phyloP scores from a whole-genome alignment of 352 stramenopile species.

The Globisporangium barbulae region DNA sequence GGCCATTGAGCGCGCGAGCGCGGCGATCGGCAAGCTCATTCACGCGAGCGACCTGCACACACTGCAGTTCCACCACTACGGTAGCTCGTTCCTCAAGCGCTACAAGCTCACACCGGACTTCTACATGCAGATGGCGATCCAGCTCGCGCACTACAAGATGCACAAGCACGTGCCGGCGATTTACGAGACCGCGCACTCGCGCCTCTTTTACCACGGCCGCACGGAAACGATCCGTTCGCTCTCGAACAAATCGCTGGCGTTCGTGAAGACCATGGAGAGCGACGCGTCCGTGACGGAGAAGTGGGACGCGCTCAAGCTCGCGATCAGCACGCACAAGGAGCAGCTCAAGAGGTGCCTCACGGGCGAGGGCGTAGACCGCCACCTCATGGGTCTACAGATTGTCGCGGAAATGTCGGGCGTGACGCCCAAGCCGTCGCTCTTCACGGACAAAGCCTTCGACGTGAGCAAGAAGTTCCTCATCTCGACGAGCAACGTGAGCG shows the following conservation, averaged over 20 bases:
- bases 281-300: slow-evolving; percentile 56
- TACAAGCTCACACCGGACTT: slow-evolving; percentile 96
- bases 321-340: slow-evolving; percentile 90
- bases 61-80: slow-evolving; percentile 92
- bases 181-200: slow-evolving; percentile 97
- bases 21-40: slow-evolving; percentile 91
- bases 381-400: slow-evolving; percentile 96
- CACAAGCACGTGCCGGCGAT: slow-evolving; percentile 92
- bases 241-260: slow-evolving; percentile 87
- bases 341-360: slow-evolving; percentile 84
- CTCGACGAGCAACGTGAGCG: slow-evolving; percentile 94
- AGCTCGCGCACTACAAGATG: slow-evolving; percentile 96
- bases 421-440: slow-evolving; percentile 86
- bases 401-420: slow-evolving; percentile 91
- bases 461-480: slow-evolving; percentile 94
- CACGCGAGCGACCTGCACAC: slow-evolving; percentile 89
- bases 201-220: slow-evolving; percentile 96
- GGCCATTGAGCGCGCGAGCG: slow-evolving; percentile 84
- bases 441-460: slow-evolving; percentile 92
- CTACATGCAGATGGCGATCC: slow-evolving; percentile 96
- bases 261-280: slow-evolving; percentile 90
- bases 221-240: slow-evolving; percentile 92
- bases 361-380: slow-evolving; percentile 92
- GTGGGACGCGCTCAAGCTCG: slow-evolving; percentile 85
- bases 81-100: slow-evolving; percentile 89